phyloP scores from a whole-genome alignment of 2,329 filamentous ascomycete species.

The Xylariaceae sp. region DNA sequence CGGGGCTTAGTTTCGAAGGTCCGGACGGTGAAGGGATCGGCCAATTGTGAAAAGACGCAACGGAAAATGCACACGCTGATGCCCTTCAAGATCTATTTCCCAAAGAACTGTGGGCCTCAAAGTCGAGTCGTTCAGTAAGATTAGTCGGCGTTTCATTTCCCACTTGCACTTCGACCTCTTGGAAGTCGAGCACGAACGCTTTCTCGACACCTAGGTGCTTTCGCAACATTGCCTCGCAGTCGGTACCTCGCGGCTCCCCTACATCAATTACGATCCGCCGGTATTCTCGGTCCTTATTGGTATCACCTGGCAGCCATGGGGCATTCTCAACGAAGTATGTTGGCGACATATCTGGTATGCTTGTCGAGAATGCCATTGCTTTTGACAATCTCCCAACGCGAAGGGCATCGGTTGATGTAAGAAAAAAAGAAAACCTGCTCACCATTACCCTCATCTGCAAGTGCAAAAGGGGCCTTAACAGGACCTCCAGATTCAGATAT shows the following conservation, averaged over 20 bases:
- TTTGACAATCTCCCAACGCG: constrained; percentile 23
- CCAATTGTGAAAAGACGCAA: constrained; percentile 29
- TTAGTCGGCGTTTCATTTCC: not conserved
- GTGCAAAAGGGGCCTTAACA: constrained; percentile 15
- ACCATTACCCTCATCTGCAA: constrained; percentile 18
- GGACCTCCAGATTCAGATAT: constrained; percentile 14
- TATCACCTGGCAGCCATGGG: constrained; percentile 7
- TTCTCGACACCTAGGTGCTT: constrained; percentile 19
- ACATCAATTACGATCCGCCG: constrained; percentile 28
- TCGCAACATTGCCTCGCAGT: constrained; percentile 21
- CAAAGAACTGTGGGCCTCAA: constrained; percentile 27
- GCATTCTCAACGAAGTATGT: constrained; percentile 20
- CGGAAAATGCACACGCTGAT: constrained; percentile 29
- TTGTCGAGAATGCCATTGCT: constrained; percentile 27
- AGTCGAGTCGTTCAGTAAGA: constrained; percentile 16
- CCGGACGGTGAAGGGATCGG: constrained; percentile 21
- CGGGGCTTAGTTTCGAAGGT: constrained; percentile 24
- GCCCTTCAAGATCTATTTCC: constrained; percentile 16
- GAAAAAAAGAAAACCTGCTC: constrained; percentile 24
- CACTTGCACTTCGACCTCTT: constrained; percentile 15
- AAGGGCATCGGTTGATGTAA: constrained; percentile 2
- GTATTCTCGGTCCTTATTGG: not conserved
- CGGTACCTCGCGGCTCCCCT: constrained; percentile 20
- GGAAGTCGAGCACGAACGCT: constrained; percentile 26
- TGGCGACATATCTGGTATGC: constrained; percentile 23